Evolutionary conservation across 2,329 filamentous ascomycete species (phyloP).

Genomic region (Tolypocladium ophioglossoides): DNA sequence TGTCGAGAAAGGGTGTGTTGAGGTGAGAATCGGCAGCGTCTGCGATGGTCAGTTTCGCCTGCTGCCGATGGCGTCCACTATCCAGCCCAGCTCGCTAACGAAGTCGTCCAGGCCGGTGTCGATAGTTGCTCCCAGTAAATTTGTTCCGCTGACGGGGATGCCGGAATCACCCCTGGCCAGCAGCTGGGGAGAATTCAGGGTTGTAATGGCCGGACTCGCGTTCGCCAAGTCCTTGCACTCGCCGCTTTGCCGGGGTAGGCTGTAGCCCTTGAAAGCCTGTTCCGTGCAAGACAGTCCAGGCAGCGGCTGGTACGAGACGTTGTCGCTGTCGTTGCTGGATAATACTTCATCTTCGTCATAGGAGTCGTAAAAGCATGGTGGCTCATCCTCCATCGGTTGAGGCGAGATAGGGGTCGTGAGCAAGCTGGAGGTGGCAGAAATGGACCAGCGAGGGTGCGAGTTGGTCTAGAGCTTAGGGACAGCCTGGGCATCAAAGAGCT

Average conservation of each 20-base stretch:
- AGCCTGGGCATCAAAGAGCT: constrained; percentile 10
- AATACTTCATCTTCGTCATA: constrained; percentile 29
- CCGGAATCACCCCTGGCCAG: constrained; percentile 11
- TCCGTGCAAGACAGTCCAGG: constrained; percentile 5
- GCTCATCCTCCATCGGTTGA: constrained; percentile 27
- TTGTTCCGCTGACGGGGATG: constrained; percentile 9
- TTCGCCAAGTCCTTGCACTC: constrained; percentile 7
- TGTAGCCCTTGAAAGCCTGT: constrained; percentile 28
- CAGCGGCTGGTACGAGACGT: constrained; percentile 15
- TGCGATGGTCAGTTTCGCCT: constrained; percentile 12
- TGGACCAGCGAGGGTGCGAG: constrained; percentile 15
- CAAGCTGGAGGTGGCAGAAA: constrained; percentile 16
- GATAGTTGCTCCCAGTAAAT: constrained; percentile 22
- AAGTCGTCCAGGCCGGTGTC: constrained; percentile 30
- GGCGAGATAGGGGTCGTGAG: constrained; percentile 25
- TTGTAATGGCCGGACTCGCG: constrained; percentile 1
- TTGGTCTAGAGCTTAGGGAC: constrained; percentile 12
- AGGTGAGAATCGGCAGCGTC: background rate
- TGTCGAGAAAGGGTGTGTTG: background rate
- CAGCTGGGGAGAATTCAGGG: constrained; percentile 14
- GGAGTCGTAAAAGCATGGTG: constrained; percentile 36
- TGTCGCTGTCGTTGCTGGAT: constrained; percentile 25
- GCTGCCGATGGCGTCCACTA: constrained; percentile 34
- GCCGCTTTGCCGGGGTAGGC: constrained; percentile 28
- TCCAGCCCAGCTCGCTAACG: constrained; percentile 39